Evolutionary conservation across 176 grass and related monocot genomes (phyloP).

Genomic region (Eleusine indica): DNA sequence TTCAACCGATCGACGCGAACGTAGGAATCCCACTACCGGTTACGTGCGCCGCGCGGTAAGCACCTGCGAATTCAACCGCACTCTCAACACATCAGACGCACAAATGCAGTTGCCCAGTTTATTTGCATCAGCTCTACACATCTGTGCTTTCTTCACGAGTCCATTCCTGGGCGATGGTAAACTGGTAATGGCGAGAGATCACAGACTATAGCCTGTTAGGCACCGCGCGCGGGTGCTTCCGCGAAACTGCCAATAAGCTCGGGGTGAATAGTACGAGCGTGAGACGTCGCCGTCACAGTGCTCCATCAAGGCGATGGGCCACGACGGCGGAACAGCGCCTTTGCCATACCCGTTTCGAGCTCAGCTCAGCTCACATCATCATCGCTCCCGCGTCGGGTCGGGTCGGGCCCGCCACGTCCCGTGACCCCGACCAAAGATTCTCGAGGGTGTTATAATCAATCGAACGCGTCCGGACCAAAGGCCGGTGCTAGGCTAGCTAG

Average conservation of each 20-base stretch:
- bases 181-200: not conserved
- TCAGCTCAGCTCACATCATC: not conserved
- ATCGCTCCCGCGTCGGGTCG: not conserved
- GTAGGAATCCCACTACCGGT: too few relatives aligned
- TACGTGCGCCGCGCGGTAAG: too few relatives aligned
- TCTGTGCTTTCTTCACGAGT: not conserved
- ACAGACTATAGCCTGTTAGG: not conserved
- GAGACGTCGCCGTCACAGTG: conserved; percentile 6
- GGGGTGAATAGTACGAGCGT: not conserved
- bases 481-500: not conserved
- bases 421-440: not conserved
- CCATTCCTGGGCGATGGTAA: not conserved
- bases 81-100: too few relatives aligned
- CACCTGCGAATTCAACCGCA: too few relatives aligned
- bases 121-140: too few relatives aligned
- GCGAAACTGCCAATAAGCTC: not conserved
- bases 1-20: too few relatives aligned
- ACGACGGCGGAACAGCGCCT: not conserved
- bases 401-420: not conserved
- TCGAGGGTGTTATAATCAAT: not conserved
- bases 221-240: not conserved
- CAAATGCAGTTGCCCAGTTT: too few relatives aligned
- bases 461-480: not conserved
- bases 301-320: conserved; percentile 9
- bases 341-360: conserved; percentile 9